Conservation (phyloP, 495 filamentous ascomycete species). For the Ascobolus immersus region DNA sequence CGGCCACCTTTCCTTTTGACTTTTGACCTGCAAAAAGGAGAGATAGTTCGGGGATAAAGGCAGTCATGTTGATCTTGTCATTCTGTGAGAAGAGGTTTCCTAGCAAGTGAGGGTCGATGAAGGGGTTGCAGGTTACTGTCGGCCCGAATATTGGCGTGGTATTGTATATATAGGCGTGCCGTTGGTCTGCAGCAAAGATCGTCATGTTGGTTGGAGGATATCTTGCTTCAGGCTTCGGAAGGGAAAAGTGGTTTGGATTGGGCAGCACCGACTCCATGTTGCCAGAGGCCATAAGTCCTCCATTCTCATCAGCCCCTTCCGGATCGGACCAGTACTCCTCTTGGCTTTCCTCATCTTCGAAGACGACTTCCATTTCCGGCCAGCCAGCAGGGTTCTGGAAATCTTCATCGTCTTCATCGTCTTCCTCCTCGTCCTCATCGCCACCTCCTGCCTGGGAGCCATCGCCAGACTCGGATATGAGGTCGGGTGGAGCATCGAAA, state of each 20-base stretch:
- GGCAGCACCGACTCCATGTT: background rate
- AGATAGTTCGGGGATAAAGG: conserved; percentile 22
- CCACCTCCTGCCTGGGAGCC: too few species aligned
- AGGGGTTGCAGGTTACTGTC: background rate
- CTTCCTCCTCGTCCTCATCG: too few species aligned
- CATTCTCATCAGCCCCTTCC: too few species aligned
- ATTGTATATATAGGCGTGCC: background rate
- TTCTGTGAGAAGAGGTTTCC: background rate
- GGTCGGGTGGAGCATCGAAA: too few species aligned
- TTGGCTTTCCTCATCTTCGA: too few species aligned
- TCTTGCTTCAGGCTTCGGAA: background rate
- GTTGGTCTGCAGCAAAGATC: background rate
- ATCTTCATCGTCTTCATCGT: too few species aligned
- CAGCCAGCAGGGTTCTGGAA: too few species aligned
- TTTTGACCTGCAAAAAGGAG: conserved; percentile 47
- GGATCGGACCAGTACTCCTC: too few species aligned
- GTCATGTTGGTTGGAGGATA: background rate
- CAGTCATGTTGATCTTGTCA: background rate
- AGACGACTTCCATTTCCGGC: too few species aligned
- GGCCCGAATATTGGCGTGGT: background rate
- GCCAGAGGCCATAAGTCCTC: too few species aligned
- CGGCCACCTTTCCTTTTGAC: conserved; percentile 44
- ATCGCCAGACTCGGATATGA: too few species aligned
- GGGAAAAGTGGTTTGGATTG: background rate
- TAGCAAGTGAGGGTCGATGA: background rate